Evolutionary conservation across 352 stramenopile genomes (phyloP).

Genomic region (Phytophthora citricola): DNA sequence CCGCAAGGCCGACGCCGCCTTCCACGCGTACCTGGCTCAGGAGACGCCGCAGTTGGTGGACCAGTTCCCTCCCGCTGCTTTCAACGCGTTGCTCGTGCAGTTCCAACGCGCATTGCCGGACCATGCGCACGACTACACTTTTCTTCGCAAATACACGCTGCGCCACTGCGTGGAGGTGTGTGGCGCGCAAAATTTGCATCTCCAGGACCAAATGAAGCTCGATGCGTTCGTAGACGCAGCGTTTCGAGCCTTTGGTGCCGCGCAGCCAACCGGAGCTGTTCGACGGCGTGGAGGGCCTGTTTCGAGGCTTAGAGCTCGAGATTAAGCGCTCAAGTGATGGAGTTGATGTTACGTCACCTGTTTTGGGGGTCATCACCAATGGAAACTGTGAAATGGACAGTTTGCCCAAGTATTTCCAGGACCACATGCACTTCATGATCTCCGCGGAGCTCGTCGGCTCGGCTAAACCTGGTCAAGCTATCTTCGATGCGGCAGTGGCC

Average conservation of each 20-base stretch:
- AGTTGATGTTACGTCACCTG: not conserved
- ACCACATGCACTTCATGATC: constrained; percentile 57
- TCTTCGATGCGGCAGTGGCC: constrained; percentile 66
- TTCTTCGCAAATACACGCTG: constrained; percentile 67
- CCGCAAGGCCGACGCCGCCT: constrained; percentile 45
- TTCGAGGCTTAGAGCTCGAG: constrained; percentile 43
- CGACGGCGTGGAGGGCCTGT: constrained; percentile 55
- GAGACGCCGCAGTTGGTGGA: constrained; percentile 40
- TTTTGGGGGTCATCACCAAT: constrained; percentile 78
- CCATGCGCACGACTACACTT: constrained; percentile 73
- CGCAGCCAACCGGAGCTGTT: constrained; percentile 73
- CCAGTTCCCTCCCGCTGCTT: constrained; percentile 51
- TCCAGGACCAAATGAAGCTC: constrained; percentile 27
- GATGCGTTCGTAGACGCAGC: constrained; percentile 56
- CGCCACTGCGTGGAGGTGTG: constrained; percentile 46
- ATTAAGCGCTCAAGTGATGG: constrained; percentile 17
- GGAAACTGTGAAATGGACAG: constrained; percentile 63
- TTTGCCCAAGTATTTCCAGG: constrained; percentile 52
- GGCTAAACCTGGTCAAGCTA: constrained; percentile 51
- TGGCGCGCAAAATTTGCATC: constrained; percentile 29
- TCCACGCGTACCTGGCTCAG: constrained; percentile 56
- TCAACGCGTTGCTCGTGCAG: constrained; percentile 45
- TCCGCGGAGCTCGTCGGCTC: constrained; percentile 59
- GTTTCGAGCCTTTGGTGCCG: constrained; percentile 60
- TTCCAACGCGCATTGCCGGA: constrained; percentile 55